Evolutionary conservation across 768 basidiomycete genomes (phyloP), one percentile per base, ranked within the genome.

Genomic region (Artomyces pyxidatus): DNA sequence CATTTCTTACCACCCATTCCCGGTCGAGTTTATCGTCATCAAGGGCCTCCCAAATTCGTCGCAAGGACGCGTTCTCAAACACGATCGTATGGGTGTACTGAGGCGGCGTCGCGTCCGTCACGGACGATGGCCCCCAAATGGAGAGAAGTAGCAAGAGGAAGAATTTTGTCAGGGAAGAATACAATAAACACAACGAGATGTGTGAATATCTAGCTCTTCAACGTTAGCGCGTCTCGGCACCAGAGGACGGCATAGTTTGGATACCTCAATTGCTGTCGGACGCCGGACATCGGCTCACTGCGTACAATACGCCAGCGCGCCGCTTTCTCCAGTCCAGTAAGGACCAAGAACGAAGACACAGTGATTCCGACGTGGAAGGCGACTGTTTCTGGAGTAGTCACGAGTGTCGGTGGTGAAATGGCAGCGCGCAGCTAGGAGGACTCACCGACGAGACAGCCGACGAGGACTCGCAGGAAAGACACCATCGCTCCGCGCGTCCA

Each of bases 131-230:
- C 5, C 75, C 73, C 88, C 88, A 91, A 50, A 91, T 81, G 1
- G 88, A 81, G 22, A 92, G 73, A 3, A 88, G 72, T 57, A 87
- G 80, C n/a, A 92, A 74, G 5, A 92, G 73, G 60, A 91, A 89
- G 16, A 88, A 74, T 60, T 91, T 92, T 5, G 84, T 88, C 19
- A 90, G 65, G 2, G 88, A 92, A 0, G 88, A 88, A 59, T 91
- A 91, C 61, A 90, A 74, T 5, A 91, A 69, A 11, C 80, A 80
- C n/a, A 92, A 71, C 3, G 89, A 82, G 35, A 92, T 76, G 29
- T 88, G 73, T 0, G 85, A 84, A 46, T 82, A 74, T 56, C 86
- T 87, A 53, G 5, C n/a, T n/a, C n/a, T n/a, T n/a, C n/a, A n/a
- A n/a, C n/a, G n/a, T n/a, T n/a, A n/a, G n/a, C n/a, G n/a, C n/a